These are phyloP conservation scores for Actinomortierella wolfii DNA, from an alignment of 371 early-diverging fungal species.

Conservation along the genomic window DNA sequence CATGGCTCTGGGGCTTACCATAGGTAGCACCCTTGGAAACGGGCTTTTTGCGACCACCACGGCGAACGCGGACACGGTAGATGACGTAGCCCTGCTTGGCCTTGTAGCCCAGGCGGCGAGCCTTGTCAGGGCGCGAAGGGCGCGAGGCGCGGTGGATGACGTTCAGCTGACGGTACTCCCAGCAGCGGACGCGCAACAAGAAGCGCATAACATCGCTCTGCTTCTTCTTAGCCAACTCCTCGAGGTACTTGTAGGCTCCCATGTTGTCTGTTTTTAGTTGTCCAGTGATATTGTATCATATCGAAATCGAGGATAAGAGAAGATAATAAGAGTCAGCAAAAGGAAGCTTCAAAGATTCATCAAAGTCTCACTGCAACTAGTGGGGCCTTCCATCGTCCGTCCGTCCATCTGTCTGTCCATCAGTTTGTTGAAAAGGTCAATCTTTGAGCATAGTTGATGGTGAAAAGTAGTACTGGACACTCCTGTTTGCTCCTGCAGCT, in stretches of 20 bases:
- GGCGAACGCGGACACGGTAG: constrained; percentile 98
- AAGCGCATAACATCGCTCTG: constrained; percentile 99
- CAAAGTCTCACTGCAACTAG: no score
- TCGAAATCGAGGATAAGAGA: no score
- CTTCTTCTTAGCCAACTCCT: constrained; percentile 98
- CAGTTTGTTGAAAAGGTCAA: no score
- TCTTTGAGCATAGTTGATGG: no score
- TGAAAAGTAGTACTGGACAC: no score
- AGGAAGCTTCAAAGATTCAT: no score
- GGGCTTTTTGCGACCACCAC: constrained; percentile 97
- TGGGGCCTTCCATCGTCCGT: no score
- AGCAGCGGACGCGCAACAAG: constrained; percentile 96
- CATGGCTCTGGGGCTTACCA: constrained; percentile 98
- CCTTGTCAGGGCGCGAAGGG: constrained; percentile 99
- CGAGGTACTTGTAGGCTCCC: constrained; percentile 93
- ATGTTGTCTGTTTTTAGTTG: constrained; percentile 46
- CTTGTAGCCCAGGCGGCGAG: constrained; percentile 98
- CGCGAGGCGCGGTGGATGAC: constrained; percentile 97
- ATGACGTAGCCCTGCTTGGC: constrained; percentile 98
- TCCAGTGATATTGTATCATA: no score
- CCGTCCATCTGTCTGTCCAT: no score
- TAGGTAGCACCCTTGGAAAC: constrained; percentile 96
- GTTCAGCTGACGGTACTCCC: constrained; percentile 98
- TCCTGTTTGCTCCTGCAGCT: no score
- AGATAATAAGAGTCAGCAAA: no score